Evolutionary conservation across 1,284 basidiomycete species (phyloP).

Genomic region (Puccinia horiana): DNA sequence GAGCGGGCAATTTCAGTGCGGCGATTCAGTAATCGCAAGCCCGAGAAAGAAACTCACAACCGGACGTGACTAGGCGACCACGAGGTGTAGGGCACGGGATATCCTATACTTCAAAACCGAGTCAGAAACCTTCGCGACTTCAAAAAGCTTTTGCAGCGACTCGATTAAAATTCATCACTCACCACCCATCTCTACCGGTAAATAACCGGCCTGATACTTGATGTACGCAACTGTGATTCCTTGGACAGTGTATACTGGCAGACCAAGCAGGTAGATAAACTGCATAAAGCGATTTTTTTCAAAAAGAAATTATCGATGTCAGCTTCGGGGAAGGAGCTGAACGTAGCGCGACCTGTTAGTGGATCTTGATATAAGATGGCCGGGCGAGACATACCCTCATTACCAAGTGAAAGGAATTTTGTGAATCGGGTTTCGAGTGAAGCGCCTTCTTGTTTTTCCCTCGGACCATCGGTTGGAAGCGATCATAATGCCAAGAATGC

Average conservation of each 20-base stretch:
- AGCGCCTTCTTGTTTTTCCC: background rate
- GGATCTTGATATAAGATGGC: too few relatives aligned
- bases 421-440: background rate
- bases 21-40: background rate
- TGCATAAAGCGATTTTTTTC: background rate
- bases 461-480: slow-evolving; percentile 15
- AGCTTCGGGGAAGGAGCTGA: background rate
- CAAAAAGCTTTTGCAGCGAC: background rate
- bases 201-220: slow-evolving; percentile 31
- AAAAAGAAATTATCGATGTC: background rate
- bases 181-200: slow-evolving; percentile 35
- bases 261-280: slow-evolving; percentile 28
- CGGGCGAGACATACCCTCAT: slow-evolving; percentile 9
- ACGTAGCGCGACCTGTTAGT: too few relatives aligned
- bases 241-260: slow-evolving; percentile 15
- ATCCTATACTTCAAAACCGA: background rate
- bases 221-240: slow-evolving; percentile 25
- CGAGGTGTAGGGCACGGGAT: slow-evolving; percentile 29
- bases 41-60: background rate
- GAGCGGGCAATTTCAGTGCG: background rate
- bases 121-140: background rate
- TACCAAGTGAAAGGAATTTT: slow-evolving; percentile 21
- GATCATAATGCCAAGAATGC: slow-evolving; percentile 45
- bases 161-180: background rate
- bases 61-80: slow-evolving; percentile 5